Evolutionary conservation across 257 asterid species (phyloP).

Genomic region (Solanum neorickii): DNA sequence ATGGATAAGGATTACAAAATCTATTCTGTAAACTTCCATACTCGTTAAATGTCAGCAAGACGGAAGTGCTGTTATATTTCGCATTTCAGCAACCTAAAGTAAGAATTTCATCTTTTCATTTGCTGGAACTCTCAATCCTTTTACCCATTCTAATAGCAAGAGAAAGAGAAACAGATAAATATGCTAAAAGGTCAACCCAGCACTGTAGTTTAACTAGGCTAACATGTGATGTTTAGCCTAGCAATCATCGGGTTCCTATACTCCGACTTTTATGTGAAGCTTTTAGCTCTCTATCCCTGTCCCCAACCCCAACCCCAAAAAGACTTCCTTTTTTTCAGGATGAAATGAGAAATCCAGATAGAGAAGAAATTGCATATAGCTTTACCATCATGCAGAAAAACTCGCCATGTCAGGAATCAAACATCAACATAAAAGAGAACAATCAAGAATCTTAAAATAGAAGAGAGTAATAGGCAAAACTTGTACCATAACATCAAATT

Average conservation of each 20-base stretch:
- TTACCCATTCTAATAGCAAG: neutral
- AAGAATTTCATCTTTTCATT: neutral
- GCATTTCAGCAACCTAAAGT: neutral
- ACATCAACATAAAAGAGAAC: neutral
- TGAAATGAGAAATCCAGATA: neutral
- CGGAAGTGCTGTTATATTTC: neutral
- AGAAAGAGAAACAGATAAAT: neutral
- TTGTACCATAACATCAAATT: constrained; percentile 93
- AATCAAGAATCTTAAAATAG: neutral
- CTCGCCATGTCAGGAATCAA: neutral
- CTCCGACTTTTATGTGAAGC: neutral
- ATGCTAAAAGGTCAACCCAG: neutral
- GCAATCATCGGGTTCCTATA: neutral
- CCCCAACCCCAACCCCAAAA: neutral
- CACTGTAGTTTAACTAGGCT: neutral
- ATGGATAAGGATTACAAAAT: neutral
- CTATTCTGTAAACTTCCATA: neutral
- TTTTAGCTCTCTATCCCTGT: neutral
- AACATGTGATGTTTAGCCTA: neutral
- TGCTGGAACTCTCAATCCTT: neutral
- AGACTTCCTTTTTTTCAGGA: neutral
- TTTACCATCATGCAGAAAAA: neutral
- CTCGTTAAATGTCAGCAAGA: neutral
- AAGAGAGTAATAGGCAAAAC: neutral
- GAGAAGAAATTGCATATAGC: neutral